phyloP scores from a whole-genome alignment of 148 eudicot genomes.

The Tetragonia tetragonoides region DNA sequence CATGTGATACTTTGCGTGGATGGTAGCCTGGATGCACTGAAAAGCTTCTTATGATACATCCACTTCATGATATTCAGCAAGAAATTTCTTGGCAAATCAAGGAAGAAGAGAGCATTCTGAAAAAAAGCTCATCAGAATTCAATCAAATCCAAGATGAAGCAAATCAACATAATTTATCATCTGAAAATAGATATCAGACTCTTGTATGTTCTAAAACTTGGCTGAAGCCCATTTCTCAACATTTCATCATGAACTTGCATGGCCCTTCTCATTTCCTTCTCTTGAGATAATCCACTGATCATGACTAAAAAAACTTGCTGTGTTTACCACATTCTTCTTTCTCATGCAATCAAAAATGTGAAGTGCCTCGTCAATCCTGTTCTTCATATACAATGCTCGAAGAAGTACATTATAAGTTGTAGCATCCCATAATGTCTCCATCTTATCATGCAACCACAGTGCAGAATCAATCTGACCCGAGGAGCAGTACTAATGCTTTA shows the following conservation, averaged over 20 bases:
- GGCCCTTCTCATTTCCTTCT: conserved; percentile 69
- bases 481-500: conserved; percentile 56
- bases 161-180: conserved; percentile 41
- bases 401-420: conserved; percentile 58
- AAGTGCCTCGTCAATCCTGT: conserved; percentile 53
- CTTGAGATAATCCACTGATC: conserved; percentile 63
- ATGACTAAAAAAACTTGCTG: conserved; percentile 62
- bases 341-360: conserved; percentile 69
- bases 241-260: conserved; percentile 89
- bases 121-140: background rate
- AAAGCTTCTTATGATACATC: too few relatives aligned
- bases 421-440: conserved; percentile 55
- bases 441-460: conserved; percentile 50
- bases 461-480: conserved; percentile 53
- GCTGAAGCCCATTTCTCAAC: conserved; percentile 79
- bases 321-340: conserved; percentile 38
- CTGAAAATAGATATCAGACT: conserved; percentile 62
- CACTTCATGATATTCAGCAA: background rate
- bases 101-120: background rate
- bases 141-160: background rate
- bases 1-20: too few relatives aligned
- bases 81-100: background rate
- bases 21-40: too few relatives aligned
- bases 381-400: conserved; percentile 43
- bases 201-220: conserved; percentile 57